phyloP scores from a whole-genome alignment of 495 filamentous ascomycete species.

The Massariosphaeria phaeospora region DNA sequence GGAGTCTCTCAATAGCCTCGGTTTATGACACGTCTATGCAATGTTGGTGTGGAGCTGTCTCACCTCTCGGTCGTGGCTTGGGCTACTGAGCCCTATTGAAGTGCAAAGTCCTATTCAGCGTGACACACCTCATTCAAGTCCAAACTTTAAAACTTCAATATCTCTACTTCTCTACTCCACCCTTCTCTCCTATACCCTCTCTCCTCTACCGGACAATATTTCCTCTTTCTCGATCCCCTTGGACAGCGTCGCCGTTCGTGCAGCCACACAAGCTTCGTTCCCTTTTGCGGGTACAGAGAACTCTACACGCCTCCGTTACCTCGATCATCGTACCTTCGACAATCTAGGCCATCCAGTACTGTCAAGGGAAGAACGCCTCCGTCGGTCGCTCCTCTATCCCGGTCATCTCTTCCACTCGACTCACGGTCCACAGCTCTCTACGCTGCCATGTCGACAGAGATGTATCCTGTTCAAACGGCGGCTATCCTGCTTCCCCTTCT shows the following conservation, averaged over 20 bases:
- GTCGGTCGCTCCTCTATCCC: not conserved
- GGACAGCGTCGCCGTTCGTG: too few species aligned
- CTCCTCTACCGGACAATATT: too few species aligned
- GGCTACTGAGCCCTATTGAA: constrained; percentile 16
- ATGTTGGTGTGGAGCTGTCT: too few species aligned
- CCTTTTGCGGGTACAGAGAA: too few species aligned
- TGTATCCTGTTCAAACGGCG: constrained; percentile 6
- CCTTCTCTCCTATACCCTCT: too few species aligned
- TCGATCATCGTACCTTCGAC: too few species aligned
- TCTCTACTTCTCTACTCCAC: not conserved
- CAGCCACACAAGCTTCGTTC: too few species aligned
- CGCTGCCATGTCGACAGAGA: not conserved
- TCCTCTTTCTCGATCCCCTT: not conserved
- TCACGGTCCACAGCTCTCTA: not conserved
- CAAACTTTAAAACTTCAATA: not conserved
- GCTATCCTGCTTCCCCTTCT: constrained; percentile 45
- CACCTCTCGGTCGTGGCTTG: not conserved
- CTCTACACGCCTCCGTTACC: too few species aligned
- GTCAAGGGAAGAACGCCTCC: not conserved
- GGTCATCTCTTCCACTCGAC: not conserved
- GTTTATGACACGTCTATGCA: not conserved
- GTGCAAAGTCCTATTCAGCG: not conserved
- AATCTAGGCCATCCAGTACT: not conserved
- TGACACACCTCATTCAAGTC: not conserved
- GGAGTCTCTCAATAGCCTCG: not conserved